Base-by-base conservation (phyloP, 1,139 yeast genomes). In the Blastobotrys ciferrii region DNA sequence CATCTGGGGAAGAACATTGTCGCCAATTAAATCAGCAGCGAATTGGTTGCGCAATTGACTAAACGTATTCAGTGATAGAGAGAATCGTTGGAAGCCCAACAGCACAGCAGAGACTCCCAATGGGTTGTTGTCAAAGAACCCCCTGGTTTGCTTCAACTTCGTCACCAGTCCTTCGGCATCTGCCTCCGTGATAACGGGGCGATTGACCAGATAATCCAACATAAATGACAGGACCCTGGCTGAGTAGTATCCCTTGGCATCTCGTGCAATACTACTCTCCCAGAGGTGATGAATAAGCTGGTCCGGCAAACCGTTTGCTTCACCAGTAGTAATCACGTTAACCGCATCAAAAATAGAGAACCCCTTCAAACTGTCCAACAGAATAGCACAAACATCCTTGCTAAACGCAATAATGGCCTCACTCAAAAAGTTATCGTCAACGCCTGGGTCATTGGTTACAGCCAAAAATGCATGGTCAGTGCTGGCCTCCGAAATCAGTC, bases 11-110 rank as follows among this genome's bases (percentile, higher is more conserved):
- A 43, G 46, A 3, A 30, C 40, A 32, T 43, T 72, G 1, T 76
- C 69, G 0, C 88, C 87, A 47, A 85, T 69, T 28, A 85, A 64
- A 54, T 83, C 89, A 1, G 91, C 80, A 9, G 82, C 80, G n/a
- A 78, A 70, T 52, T 73, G 73, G 54, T 81, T 84, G 53, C 88
- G 75, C n/a, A 78, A 57, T 53, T 82, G 72, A 20, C 76, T 82
- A 14, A 58, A 45, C 6, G 49, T 44, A 3, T 46, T 43, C 44
- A 51, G 37, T 11, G 35, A 14, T 25, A 42, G 38, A 19, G 43
- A 42, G 39, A 40, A 53, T 38, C 50, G 44, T 35, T 54, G 50
- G 38, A 56, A 41, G n/a, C 53, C 54, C 5, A 49, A 42, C 13
- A 56, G 31, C n/a, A 54, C 48, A 14, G 58, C 56, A 11, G 52